Conservation (phyloP, 139 green algal genomes). For the Chlorella sorokiniana region DNA sequence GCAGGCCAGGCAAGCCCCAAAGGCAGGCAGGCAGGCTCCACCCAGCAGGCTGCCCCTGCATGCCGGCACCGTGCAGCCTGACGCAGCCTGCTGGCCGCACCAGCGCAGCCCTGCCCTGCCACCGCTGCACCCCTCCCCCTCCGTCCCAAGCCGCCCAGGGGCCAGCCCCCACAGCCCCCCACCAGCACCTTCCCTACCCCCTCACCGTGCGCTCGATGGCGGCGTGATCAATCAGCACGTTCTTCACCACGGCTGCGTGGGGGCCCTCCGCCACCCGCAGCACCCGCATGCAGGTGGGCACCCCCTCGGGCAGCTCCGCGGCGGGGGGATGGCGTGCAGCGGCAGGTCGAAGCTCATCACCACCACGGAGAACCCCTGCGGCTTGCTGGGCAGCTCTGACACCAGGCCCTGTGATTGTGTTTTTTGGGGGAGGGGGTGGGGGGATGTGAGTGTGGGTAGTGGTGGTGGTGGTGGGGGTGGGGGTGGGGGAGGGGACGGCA, state of each 20-base stretch:
- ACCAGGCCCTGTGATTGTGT: conserved; percentile 4
- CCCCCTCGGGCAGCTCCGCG: neutral
- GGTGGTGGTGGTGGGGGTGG: too few relatives aligned
- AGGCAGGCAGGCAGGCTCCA: neutral
- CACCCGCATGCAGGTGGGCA: conserved; percentile 9
- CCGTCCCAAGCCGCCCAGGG: too few relatives aligned
- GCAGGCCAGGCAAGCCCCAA: neutral
- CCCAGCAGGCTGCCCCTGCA: too few relatives aligned
- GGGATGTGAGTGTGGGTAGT: neutral
- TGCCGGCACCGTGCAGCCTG: too few relatives aligned
- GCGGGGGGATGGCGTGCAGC: conserved; percentile 39
- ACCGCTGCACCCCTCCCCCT: too few relatives aligned
- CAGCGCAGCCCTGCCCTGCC: too few relatives aligned
- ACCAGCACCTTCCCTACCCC: too few relatives aligned
- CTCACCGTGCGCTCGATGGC: conserved; percentile 39
- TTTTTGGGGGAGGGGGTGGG: neutral
- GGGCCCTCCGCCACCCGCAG: conserved; percentile 15
- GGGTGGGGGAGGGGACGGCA: too few relatives aligned
- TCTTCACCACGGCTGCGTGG: conserved; percentile 20
- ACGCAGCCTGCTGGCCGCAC: too few relatives aligned
- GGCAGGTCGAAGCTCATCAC: conserved; percentile 37
- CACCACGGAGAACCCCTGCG: neutral
- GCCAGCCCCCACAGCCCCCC: too few relatives aligned
- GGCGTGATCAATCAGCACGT: conserved; percentile 42
- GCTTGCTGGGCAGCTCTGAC: neutral